Evolutionary conservation across 352 stramenopile genomes (phyloP).

Genomic region (Pythium pyrilobum): DNA sequence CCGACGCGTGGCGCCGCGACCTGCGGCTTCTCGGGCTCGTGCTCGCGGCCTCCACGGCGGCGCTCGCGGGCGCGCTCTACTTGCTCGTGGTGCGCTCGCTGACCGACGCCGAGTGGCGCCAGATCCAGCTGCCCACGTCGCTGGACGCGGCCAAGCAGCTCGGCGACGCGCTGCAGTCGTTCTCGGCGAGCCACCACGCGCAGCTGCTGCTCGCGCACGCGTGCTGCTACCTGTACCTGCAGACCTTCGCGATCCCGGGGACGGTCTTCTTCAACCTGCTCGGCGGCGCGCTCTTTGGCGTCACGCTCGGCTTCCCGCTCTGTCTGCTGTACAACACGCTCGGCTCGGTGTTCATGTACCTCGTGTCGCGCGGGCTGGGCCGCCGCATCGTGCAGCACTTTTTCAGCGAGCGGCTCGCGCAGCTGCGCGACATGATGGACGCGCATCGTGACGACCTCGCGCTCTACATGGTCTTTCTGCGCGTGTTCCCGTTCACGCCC

Average conservation of each 20-base stretch:
- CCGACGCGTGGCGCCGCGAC: conserved; percentile 41
- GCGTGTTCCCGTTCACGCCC: conserved; percentile 78
- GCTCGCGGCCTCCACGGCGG: conserved; percentile 28
- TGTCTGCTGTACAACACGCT: conserved; percentile 80
- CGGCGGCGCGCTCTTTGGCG: conserved; percentile 63
- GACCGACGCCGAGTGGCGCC: conserved; percentile 43
- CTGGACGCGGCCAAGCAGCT: conserved; percentile 56
- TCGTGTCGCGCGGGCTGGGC: conserved; percentile 57
- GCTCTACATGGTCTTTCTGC: conserved; percentile 81
- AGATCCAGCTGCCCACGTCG: conserved; percentile 52
- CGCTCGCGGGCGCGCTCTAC: conserved; percentile 39
- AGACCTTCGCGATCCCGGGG: conserved; percentile 76
- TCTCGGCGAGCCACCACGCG: conserved; percentile 31
- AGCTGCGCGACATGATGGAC: conserved; percentile 52
- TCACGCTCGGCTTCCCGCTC: conserved; percentile 63
- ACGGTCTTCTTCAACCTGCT: conserved; percentile 81
- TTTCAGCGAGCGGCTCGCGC: conserved; percentile 43
- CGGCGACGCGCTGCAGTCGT: conserved; percentile 52
- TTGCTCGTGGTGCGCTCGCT: conserved; percentile 50
- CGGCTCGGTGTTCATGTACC: conserved; percentile 71
- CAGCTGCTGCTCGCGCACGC: conserved; percentile 62
- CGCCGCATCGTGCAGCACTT: conserved; percentile 44
- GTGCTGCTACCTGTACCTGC: conserved; percentile 69
- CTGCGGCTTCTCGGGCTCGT: conserved; percentile 42
- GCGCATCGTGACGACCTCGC: conserved; percentile 64